phyloP scores from a whole-genome alignment of 202 grass and related monocot genomes.

The Elaeis oleifera region DNA sequence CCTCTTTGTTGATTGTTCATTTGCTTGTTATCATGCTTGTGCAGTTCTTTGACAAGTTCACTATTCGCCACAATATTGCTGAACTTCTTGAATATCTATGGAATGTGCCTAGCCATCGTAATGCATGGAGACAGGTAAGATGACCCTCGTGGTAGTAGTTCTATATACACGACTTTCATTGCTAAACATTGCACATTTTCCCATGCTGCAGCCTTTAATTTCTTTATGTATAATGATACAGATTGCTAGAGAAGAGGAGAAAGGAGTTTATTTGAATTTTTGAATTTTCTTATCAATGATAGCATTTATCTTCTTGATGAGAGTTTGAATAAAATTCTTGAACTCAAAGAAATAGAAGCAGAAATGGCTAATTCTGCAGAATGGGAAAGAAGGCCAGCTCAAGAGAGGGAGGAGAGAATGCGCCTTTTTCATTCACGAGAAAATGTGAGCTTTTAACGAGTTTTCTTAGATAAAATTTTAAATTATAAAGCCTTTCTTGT shows the following conservation, averaged over 20 bases:
- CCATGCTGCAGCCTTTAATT: neutral
- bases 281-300: conserved; percentile 97
- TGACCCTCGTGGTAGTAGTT: conserved; percentile 9
- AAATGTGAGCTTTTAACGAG: conserved; percentile 45
- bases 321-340: conserved; percentile 96
- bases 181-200: too few species aligned
- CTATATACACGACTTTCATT: too few species aligned
- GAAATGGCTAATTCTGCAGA: conserved; percentile 71
- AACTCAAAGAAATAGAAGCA: conserved; percentile 95
- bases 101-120: conserved; percentile 82
- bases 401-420: conserved; percentile 92
- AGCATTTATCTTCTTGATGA: conserved; percentile 99
- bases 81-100: conserved; percentile 96
- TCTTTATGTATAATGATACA: conserved; percentile 24
- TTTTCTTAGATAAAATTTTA: too few species aligned
- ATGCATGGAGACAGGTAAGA: conserved; percentile 78
- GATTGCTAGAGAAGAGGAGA: conserved; percentile 93
- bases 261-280: conserved; percentile 91
- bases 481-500: too few species aligned
- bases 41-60: conserved; percentile 97
- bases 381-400: conserved; percentile 66
- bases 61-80: conserved; percentile 95
- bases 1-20: too few species aligned
- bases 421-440: conserved; percentile 81
- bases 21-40: conserved; percentile 11